These are phyloP conservation scores for Ogataea haglerorum DNA, from an alignment of 805 yeast species.

Conservation along the genomic window DNA sequence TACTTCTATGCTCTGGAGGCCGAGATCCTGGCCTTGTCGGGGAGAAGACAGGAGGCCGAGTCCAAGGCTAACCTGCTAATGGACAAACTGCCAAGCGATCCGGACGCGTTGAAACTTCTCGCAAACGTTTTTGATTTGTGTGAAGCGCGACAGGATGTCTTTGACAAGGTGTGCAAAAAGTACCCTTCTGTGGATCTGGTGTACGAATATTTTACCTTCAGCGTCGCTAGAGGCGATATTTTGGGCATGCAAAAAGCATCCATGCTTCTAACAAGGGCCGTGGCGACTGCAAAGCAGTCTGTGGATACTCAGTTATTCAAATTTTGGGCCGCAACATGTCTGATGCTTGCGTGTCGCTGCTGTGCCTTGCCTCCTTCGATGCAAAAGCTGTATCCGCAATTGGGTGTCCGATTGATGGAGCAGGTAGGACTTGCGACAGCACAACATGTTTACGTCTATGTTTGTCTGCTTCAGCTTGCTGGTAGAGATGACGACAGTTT, in stretches of 20 bases:
- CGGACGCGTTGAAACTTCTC: constrained; percentile 47
- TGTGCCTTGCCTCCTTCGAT: constrained; percentile 42
- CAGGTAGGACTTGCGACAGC: constrained; percentile 50
- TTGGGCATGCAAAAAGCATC: constrained; percentile 54
- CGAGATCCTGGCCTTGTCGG: constrained; percentile 34
- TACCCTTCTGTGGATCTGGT: constrained; percentile 49
- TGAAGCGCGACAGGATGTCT: constrained; percentile 44
- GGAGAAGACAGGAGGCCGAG: constrained; percentile 34
- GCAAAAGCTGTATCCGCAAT: constrained; percentile 48
- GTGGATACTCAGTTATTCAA: constrained; percentile 35
- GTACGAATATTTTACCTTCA: constrained; percentile 54
- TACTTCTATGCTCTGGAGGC: constrained; percentile 48
- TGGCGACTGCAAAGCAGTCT: constrained; percentile 15
- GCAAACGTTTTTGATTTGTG: constrained; percentile 40
- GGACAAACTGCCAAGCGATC: constrained; percentile 49
- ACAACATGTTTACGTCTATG: constrained; percentile 65
- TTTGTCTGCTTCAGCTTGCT: constrained; percentile 42
- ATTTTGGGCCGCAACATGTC: constrained; percentile 55
- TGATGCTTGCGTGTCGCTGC: constrained; percentile 39
- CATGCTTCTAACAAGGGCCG: constrained; percentile 38
- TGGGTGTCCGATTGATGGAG: constrained; percentile 58
- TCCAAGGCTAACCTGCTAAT: constrained; percentile 30
- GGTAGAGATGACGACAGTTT: constrained; percentile 37
- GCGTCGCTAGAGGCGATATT: constrained; percentile 46
- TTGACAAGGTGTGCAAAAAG: constrained; percentile 56